Percentiles rank a stretch among this genome's conserved stretches.
Conservation (phyloP, 768 basidiomycete genomes). For the Termitomyces sp. region DNA sequence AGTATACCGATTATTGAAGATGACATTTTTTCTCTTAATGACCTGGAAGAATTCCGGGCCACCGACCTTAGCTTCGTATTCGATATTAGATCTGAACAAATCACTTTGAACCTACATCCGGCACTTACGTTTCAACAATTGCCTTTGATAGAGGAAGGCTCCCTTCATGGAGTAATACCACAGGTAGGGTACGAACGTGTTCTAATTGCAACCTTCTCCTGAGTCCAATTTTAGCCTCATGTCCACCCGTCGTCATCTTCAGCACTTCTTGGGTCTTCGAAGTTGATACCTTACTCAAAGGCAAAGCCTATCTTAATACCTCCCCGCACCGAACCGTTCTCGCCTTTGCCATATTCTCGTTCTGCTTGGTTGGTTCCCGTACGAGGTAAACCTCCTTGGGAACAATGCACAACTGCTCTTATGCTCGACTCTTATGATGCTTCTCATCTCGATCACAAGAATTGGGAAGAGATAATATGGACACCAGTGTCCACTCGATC, state of each 20-base stretch:
- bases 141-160: slow-evolving; percentile 21
- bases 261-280: slow-evolving; percentile 14
- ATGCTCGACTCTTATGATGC: slow-evolving; percentile 27
- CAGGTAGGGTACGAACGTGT: slow-evolving; percentile 31
- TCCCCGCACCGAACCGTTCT: slow-evolving; percentile 21
- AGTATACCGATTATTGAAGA: slow-evolving; percentile 23
- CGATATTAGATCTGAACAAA: background rate
- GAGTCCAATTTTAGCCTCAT: slow-evolving; percentile 26
- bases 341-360: slow-evolving; percentile 29
- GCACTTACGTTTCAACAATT: background rate
- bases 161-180: slow-evolving; percentile 35
- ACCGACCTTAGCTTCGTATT: slow-evolving; percentile 23
- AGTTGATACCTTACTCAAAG: slow-evolving; percentile 28
- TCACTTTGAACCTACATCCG: background rate
- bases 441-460: slow-evolving; percentile 13
- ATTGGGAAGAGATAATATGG: slow-evolving; percentile 37
- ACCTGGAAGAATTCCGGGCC: slow-evolving; percentile 39
- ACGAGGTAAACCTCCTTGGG: slow-evolving; percentile 48
- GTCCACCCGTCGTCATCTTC: slow-evolving; percentile 23
- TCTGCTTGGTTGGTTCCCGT: slow-evolving; percentile 56
- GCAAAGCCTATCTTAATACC: slow-evolving; percentile 29
- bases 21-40: slow-evolving; percentile 30
- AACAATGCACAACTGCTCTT: slow-evolving; percentile 34
- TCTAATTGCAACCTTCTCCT: slow-evolving; percentile 9
- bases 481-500: slow-evolving; percentile 32